Evolutionary conservation across 1,284 basidiomycete species (phyloP), one percentile per base, ranked within the genome.

Genomic region (Pisolithus thermaeus): DNA sequence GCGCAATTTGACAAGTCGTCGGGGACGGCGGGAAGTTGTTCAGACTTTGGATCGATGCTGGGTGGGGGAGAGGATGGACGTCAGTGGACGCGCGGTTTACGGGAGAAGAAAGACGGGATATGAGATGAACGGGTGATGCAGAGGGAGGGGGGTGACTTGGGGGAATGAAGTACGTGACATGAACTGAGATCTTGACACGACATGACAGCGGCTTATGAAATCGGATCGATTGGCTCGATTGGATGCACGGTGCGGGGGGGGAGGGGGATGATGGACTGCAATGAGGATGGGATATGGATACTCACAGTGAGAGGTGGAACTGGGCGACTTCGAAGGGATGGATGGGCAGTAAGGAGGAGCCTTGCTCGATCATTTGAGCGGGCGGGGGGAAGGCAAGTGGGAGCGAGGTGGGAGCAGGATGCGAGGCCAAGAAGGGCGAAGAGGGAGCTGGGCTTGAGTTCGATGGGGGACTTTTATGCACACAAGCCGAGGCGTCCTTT

Each of bases 261-360:
- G n/a, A n/a, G n/a, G n/a, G 23, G 27, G 41, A 38, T 36, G 42
- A 48, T 49, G 49, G 47, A 44, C 38, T 8, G 4, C 9, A 35
- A 45, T 23, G 50, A 46, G 46, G n/a, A n/a, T 22, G 44, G 28
- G 36, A 35, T 20, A 27, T 16, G 43, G 41, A 6, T 27, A 78
- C 80, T 68, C 59, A 83, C 81, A 80, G 71, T 37, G 76, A 71
- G 65, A 75, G 78, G 53, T 83, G 78, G 53, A 82, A 75, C 64
- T 83, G 80, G 45, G 78, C 76, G 57, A 84, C 75, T 78, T 78
- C 78, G 70, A 81, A 83, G 53, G 73, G 70, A 64, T 77, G 78
- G 62, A 83, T 73, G 62, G 77, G 68, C 54, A 65, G 57, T 56
- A 58, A 56, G 28, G 62, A 54, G 44, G 64, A 54, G 44, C 68